These are phyloP conservation scores for Colletotrichum gigasporum DNA, from an alignment of 2,329 filamentous ascomycete species.

Conservation along the genomic window DNA sequence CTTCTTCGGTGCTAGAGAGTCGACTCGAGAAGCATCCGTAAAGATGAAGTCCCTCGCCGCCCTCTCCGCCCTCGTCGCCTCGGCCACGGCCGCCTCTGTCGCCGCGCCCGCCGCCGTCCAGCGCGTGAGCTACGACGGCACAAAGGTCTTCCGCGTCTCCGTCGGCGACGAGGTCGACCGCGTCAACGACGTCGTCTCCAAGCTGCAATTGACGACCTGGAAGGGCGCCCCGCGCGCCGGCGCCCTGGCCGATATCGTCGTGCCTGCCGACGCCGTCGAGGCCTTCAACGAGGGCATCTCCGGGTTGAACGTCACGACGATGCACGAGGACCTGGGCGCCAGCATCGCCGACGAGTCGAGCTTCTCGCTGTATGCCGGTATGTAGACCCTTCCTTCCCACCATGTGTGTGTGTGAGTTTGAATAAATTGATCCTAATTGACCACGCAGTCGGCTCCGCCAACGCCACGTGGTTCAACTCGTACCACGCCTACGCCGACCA, in stretches of 20 bases:
- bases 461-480: slow-evolving; percentile 51
- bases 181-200: slow-evolving; percentile 44
- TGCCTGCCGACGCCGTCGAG: slow-evolving; percentile 44
- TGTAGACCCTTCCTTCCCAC: not conserved
- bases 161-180: slow-evolving; percentile 43
- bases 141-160: slow-evolving; percentile 54
- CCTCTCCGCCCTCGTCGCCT: slow-evolving; percentile 19
- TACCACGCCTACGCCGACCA: slow-evolving; percentile 58
- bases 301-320: slow-evolving; percentile 42
- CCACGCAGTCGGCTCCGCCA: slow-evolving; percentile 25
- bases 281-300: slow-evolving; percentile 43
- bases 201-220: slow-evolving; percentile 48
- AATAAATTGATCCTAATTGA: not conserved
- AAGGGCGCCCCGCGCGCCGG: slow-evolving; percentile 45
- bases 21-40: too few species aligned
- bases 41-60: slow-evolving; percentile 28
- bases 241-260: slow-evolving; percentile 50
- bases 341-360: slow-evolving; percentile 46
- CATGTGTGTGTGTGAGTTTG: not conserved
- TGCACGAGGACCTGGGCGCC: slow-evolving; percentile 51
- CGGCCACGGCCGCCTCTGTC: slow-evolving; percentile 25
- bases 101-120: slow-evolving; percentile 1
- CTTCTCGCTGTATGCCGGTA: slow-evolving; percentile 41
- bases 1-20: not conserved
- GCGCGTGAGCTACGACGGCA: slow-evolving; percentile 51